phyloP scores from a whole-genome alignment of 148 eudicot species.

The Euryodendron excelsum region DNA sequence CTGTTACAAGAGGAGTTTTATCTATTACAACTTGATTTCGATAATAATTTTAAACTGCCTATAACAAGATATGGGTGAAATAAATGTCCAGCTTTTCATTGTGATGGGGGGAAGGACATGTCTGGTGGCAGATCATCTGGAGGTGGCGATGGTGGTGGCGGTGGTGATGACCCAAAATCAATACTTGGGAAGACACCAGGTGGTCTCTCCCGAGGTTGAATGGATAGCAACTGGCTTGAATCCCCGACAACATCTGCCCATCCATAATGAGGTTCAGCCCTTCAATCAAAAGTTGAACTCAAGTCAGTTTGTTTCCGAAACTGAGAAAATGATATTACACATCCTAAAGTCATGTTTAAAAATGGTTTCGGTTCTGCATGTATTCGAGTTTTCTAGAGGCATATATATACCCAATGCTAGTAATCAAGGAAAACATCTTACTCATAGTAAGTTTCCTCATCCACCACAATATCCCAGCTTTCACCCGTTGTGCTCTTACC shows the following conservation, averaged over 20 bases:
- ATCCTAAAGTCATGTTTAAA: too few relatives aligned
- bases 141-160: slow-evolving; percentile 45
- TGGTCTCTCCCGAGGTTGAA: slow-evolving; percentile 76
- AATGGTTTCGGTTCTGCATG: too few relatives aligned
- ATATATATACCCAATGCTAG: too few relatives aligned
- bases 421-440: slow-evolving; percentile 34
- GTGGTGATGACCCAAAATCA: slow-evolving; percentile 45
- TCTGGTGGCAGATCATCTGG: slow-evolving; percentile 37
- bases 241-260: slow-evolving; percentile 99
- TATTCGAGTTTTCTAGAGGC: too few relatives aligned
- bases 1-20: slow-evolving; percentile 14
- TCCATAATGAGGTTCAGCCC: slow-evolving; percentile 98
- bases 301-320: background rate
- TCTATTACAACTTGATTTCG: slow-evolving; percentile 16
- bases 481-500: slow-evolving; percentile 98
- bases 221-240: slow-evolving; percentile 81
- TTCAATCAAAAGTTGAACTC: slow-evolving; percentile 21
- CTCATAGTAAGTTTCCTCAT: slow-evolving; percentile 93
- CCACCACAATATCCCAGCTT: slow-evolving; percentile 94
- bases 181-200: slow-evolving; percentile 81
- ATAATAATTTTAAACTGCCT: background rate
- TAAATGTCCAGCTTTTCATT: background rate
- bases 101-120: slow-evolving; percentile 21
- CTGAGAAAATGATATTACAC: background rate
- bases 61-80: background rate